These are phyloP conservation scores for Penicillium carneum DNA, from an alignment of 2,329 filamentous ascomycete genomes.

Conservation along the genomic window DNA sequence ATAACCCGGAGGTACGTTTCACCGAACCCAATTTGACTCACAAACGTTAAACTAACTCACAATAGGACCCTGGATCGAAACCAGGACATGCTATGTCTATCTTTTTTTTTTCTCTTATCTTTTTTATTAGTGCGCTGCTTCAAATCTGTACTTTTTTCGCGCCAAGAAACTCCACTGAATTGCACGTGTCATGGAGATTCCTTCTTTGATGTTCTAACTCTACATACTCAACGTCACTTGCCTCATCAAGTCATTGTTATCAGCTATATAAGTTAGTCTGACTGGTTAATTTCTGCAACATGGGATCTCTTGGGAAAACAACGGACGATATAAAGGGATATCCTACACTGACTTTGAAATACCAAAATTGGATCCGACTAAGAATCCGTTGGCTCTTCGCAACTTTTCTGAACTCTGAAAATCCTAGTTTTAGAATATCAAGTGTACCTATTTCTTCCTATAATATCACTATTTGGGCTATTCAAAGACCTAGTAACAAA, in stretches of 20 bases:
- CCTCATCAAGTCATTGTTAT: neutral
- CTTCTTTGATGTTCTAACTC: neutral
- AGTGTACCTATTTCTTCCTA: neutral
- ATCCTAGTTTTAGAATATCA: neutral
- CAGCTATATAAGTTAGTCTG: too few species aligned
- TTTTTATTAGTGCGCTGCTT: too few species aligned
- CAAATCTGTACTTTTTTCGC: too few species aligned
- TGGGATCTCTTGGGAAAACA: neutral
- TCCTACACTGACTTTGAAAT: neutral
- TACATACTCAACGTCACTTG: neutral
- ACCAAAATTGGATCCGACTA: neutral
- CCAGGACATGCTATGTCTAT: constrained; percentile 10
- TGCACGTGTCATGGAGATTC: neutral
- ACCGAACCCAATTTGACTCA: neutral
- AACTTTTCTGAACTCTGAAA: too few species aligned
- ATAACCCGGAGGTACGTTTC: constrained; percentile 53
- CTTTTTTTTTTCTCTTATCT: neutral
- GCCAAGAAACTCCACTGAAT: neutral
- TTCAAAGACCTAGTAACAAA: neutral
- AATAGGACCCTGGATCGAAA: constrained; percentile 12
- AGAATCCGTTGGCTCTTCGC: neutral
- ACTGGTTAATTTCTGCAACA: neutral
- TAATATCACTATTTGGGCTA: neutral
- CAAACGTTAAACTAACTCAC: neutral
- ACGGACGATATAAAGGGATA: neutral